phyloP scores from a whole-genome alignment of 306 rosid genomes.

The Inga laurina region DNA sequence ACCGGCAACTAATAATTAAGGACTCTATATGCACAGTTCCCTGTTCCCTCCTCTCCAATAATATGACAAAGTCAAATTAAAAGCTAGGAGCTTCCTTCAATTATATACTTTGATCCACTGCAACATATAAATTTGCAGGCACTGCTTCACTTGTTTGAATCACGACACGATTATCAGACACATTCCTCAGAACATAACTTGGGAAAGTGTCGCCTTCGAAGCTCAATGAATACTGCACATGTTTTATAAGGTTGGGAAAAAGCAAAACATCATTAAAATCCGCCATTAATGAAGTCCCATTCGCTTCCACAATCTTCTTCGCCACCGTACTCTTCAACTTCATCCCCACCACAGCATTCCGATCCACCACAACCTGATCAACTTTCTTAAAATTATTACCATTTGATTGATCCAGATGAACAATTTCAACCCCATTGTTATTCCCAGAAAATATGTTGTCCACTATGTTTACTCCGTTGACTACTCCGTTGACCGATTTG shows the following conservation, averaged over 20 bases:
- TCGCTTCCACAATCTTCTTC: conserved; percentile 46
- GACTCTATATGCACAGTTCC: conserved; percentile 25
- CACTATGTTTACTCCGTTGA: conserved; percentile 66
- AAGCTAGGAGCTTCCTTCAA: conserved; percentile 20
- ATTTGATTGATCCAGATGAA: conserved; percentile 66
- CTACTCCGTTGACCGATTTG: conserved; percentile 74
- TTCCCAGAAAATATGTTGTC: conserved; percentile 83
- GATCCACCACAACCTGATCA: conserved; percentile 68
- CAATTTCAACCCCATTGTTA: conserved; percentile 53
- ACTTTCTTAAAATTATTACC: conserved; percentile 46
- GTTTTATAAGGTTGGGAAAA: conserved; percentile 67
- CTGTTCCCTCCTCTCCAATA: conserved; percentile 20
- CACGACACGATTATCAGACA: conserved; percentile 59
- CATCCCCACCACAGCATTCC: conserved; percentile 84
- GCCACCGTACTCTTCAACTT: conserved; percentile 60
- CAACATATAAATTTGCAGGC: conserved; percentile 49
- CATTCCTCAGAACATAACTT: conserved; percentile 62
- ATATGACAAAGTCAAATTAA: neutral
- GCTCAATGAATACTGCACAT: conserved; percentile 66
- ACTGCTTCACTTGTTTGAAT: conserved; percentile 55
- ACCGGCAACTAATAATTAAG: neutral
- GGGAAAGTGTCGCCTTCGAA: conserved; percentile 43
- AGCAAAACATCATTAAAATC: conserved; percentile 64
- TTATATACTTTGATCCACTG: conserved; percentile 60
- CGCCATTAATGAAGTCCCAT: conserved; percentile 62